Conservation (phyloP, 1,284 basidiomycete genomes). For the Puccinia hordei region DNA sequence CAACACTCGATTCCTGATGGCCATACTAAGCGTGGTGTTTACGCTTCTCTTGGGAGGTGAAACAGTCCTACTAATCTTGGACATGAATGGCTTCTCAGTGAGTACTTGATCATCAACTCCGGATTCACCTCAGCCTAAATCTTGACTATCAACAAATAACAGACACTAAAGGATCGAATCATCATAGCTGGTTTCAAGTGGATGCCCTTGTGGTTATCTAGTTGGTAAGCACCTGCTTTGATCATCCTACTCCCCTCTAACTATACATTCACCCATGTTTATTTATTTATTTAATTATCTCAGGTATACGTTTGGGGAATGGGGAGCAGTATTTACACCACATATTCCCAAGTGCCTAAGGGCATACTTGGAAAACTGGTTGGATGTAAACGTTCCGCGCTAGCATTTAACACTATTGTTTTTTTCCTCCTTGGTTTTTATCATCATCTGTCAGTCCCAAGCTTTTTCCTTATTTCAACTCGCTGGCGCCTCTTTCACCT, state of each 20-base stretch:
- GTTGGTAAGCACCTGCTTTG: neutral
- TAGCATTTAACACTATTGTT: neutral
- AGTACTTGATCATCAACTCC: neutral
- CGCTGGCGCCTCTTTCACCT: neutral
- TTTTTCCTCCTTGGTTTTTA: neutral
- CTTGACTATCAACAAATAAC: no score
- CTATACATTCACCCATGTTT: neutral
- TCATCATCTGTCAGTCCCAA: slow-evolving; percentile 16
- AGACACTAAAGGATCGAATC: neutral
- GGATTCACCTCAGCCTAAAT: no score
- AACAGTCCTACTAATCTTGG: neutral
- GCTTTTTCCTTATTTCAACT: neutral
- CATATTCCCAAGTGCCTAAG: neutral
- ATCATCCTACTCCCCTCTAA: no score
- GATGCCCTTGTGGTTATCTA: slow-evolving; percentile 5
- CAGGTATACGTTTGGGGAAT: slow-evolving; percentile 12
- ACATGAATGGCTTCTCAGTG: slow-evolving; percentile 4
- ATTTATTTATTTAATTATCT: neutral
- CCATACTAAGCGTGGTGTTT: neutral
- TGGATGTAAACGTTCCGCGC: slow-evolving; percentile 14
- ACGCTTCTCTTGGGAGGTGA: neutral
- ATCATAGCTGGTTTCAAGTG: slow-evolving; percentile 7
- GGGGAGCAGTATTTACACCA: slow-evolving; percentile 17
- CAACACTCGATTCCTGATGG: slow-evolving; percentile 13
- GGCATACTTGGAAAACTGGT: neutral